These are phyloP conservation scores for Venturia pyrina DNA, from an alignment of 2,329 filamentous ascomycete species.

Conservation along the genomic window DNA sequence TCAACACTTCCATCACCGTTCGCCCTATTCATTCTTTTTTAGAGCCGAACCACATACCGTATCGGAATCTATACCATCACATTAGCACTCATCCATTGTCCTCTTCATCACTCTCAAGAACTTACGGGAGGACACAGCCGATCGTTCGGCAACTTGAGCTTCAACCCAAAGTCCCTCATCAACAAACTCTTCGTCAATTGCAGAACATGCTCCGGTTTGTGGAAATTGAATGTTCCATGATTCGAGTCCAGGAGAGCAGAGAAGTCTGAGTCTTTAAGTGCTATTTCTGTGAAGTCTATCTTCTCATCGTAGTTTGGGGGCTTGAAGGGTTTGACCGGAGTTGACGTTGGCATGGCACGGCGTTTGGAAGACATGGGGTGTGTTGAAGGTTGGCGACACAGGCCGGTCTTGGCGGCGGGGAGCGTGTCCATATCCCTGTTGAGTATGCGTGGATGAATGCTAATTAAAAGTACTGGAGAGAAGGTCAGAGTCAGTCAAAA, in stretches of 20 bases:
- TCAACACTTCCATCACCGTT: neutral
- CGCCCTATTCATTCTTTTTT: neutral
- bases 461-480: neutral
- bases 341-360: neutral
- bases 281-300: conserved; percentile 55
- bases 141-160: conserved; percentile 62
- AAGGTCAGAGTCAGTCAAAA: neutral
- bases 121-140: conserved; percentile 75
- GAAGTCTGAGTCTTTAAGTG: conserved; percentile 49
- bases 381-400: neutral
- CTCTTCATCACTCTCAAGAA: neutral
- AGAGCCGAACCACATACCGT: neutral
- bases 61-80: neutral
- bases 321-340: neutral
- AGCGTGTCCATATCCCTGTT: neutral
- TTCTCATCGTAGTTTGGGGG: conserved; percentile 32
- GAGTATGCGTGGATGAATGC: neutral
- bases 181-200: conserved; percentile 67
- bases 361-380: neutral
- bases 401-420: no score
- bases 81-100: neutral
- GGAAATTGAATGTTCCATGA: conserved; percentile 65
- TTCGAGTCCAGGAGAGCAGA: conserved; percentile 36
- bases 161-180: conserved; percentile 61
- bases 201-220: conserved; percentile 64